phyloP scores from a whole-genome alignment of 495 filamentous ascomycete genomes.

The Trichoderma reesei region DNA sequence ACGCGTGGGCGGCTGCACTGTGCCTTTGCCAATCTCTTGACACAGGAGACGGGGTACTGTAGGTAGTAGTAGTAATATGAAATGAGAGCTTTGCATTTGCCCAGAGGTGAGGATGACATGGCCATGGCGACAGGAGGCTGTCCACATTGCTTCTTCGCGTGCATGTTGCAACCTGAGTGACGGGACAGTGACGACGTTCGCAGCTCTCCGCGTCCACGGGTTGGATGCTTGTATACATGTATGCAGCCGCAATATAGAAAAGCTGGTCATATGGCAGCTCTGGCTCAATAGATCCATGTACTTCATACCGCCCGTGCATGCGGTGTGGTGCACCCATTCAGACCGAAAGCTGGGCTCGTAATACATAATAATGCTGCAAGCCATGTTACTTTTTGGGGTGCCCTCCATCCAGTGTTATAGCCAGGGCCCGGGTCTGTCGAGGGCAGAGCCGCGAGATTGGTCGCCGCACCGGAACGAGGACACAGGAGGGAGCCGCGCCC shows the following conservation, averaged over 20 bases:
- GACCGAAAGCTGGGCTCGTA: too few species aligned
- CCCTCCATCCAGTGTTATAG: too few species aligned
- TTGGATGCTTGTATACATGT: not conserved
- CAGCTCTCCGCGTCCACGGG: not conserved
- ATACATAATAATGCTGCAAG: too few species aligned
- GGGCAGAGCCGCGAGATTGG: not conserved
- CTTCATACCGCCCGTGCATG: not conserved
- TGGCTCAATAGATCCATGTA: not conserved
- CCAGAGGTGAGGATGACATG: too few species aligned
- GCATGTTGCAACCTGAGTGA: too few species aligned
- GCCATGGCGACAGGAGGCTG: too few species aligned
- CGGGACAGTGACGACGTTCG: too few species aligned
- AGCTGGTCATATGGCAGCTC: slow-evolving; percentile 1
- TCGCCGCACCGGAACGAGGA: not conserved
- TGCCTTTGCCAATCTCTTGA: slow-evolving; percentile 1
- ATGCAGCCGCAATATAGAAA: not conserved
- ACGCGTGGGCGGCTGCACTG: not conserved
- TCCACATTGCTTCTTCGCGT: too few species aligned
- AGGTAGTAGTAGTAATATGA: not conserved
- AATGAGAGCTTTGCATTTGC: too few species aligned
- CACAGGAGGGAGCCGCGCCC: not conserved
- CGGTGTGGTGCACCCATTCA: not conserved
- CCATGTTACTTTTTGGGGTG: too few species aligned
- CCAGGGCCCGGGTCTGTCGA: not conserved
- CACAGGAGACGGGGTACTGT: not conserved